Evolutionary conservation across 2,329 filamentous ascomycete genomes (phyloP).

Genomic region (Venturia carpophila): DNA sequence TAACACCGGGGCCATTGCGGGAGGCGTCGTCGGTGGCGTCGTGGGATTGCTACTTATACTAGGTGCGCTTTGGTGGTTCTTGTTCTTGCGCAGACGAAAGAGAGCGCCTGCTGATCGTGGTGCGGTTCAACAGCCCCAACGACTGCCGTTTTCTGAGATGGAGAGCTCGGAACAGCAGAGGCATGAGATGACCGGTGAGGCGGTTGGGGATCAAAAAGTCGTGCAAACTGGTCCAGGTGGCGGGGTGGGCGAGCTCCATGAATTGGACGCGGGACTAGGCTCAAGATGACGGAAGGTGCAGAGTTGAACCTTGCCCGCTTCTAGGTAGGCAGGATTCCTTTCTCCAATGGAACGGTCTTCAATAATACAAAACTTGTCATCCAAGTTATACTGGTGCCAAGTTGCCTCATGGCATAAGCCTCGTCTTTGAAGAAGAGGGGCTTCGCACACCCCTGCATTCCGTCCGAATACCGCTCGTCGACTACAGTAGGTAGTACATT

Average conservation of each 20-base stretch:
- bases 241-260: not conserved
- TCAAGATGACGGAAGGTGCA: no score
- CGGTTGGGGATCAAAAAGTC: not conserved
- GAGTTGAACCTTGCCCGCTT: no score
- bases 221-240: not conserved
- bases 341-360: no score
- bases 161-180: not conserved
- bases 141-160: not conserved
- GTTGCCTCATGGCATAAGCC: no score
- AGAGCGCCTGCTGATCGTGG: not conserved
- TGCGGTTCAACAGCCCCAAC: not conserved
- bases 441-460: no score
- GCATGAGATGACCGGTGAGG: not conserved
- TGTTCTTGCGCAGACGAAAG: not conserved
- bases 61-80: not conserved
- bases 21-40: not conserved
- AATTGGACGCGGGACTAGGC: not conserved
- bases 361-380: no score
- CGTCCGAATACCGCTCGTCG: no score
- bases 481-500: no score
- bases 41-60: conserved; percentile 1
- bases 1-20: not conserved
- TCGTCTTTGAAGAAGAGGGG: no score
- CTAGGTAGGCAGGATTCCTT: no score
- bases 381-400: no score